Conservation (phyloP, 441 rosid genomes). For the Bocquillonia castaneifolia region DNA sequence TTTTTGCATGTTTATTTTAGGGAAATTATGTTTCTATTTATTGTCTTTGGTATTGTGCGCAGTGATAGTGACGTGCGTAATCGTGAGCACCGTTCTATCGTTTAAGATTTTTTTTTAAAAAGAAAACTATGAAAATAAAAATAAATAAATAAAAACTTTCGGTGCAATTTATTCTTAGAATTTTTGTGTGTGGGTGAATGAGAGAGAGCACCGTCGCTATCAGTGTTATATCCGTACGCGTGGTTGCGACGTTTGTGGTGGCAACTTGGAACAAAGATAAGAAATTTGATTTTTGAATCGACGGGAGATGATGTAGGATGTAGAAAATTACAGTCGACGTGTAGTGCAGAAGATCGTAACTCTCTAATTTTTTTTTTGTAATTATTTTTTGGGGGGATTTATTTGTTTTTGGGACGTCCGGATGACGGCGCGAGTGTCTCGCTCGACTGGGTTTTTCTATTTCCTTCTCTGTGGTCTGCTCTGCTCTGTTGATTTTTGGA, state of each 20-base stretch:
- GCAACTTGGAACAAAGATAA: not conserved
- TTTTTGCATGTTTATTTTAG: too few species aligned
- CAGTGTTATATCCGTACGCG: not conserved
- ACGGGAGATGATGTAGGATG: conserved; percentile 12
- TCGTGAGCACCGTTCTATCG: conserved; percentile 16
- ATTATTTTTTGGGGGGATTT: too few species aligned
- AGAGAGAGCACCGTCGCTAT: conserved; percentile 2
- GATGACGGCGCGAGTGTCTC: not conserved
- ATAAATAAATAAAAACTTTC: not conserved
- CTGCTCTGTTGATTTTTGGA: conserved; percentile 2
- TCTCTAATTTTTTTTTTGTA: too few species aligned
- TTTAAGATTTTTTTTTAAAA: not conserved
- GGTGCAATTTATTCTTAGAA: not conserved
- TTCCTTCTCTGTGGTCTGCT: conserved; percentile 8
- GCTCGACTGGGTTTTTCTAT: too few species aligned
- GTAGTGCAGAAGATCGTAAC: not conserved
- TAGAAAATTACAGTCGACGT: not conserved
- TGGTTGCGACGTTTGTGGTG: not conserved
- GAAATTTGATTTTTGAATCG: not conserved
- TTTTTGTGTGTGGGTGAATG: not conserved
- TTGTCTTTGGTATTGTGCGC: conserved; percentile 26
- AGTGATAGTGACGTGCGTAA: conserved; percentile 14
- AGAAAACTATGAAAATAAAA: not conserved
- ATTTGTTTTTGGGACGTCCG: not conserved
- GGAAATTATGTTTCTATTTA: not conserved